phyloP scores from a whole-genome alignment of 768 basidiomycete species.

The Pisolithus albus region DNA sequence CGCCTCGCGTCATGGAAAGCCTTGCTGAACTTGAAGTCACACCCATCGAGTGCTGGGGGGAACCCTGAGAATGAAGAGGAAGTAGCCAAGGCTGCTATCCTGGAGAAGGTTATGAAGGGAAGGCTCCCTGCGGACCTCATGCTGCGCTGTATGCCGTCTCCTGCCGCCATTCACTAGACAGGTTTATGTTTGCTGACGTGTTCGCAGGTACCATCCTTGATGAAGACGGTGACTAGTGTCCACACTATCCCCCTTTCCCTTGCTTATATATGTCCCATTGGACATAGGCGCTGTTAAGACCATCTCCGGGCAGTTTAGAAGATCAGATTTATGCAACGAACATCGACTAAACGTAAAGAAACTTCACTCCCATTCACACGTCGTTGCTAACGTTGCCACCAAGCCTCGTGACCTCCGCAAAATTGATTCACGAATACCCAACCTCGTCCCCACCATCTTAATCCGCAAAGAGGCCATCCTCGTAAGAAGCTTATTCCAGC shows the following conservation, averaged over 20 bases:
- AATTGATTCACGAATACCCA: constrained; percentile 91
- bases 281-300: constrained; percentile 73
- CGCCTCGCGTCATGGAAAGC: constrained; percentile 25
- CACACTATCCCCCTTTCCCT: constrained; percentile 7
- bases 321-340: constrained; percentile 80
- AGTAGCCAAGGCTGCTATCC: constrained; percentile 59
- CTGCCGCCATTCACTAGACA: constrained; percentile 5
- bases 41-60: background rate
- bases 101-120: constrained; percentile 83
- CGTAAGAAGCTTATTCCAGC: constrained; percentile 37
- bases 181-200: constrained; percentile 7
- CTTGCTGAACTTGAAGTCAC: constrained; percentile 8
- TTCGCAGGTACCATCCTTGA: constrained; percentile 78
- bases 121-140: constrained; percentile 85
- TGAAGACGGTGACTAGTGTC: constrained; percentile 53
- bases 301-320: constrained; percentile 85
- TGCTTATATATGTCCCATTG: constrained; percentile 17
- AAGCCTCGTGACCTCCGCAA: constrained; percentile 95
- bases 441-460: constrained; percentile 91
- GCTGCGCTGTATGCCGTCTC: constrained; percentile 69
- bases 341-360: constrained; percentile 82
- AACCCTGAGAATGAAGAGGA: constrained; percentile 52
- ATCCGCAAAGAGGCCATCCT: constrained; percentile 83
- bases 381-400: constrained; percentile 22
- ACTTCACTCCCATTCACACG: constrained; percentile 7